Conservation (phyloP, 768 basidiomycete species). For the Kondoa malvinella region DNA sequence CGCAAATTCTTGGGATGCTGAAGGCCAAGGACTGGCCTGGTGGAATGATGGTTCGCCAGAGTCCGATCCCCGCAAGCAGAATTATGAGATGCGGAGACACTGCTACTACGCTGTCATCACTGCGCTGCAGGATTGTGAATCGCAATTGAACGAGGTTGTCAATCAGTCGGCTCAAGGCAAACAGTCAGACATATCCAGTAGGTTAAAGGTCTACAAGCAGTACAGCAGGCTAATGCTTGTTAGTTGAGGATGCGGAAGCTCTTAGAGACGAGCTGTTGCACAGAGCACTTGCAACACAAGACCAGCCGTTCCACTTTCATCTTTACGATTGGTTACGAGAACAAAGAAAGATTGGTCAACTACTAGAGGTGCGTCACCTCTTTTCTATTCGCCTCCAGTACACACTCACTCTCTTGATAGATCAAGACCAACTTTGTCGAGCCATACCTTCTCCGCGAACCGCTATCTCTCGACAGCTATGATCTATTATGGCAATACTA, state of each 20-base stretch:
- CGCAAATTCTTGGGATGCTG: conserved; percentile 58
- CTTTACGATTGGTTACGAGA: conserved; percentile 87
- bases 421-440: conserved; percentile 40
- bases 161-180: conserved; percentile 6
- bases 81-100: conserved; percentile 46
- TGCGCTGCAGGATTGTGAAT: conserved; percentile 63
- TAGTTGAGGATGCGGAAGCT: conserved; percentile 45
- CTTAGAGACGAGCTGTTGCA: conserved; percentile 73
- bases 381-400: neutral
- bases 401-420: neutral
- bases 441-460: conserved; percentile 65
- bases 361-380: conserved; percentile 54
- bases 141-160: conserved; percentile 37
- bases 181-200: neutral
- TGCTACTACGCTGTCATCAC: conserved; percentile 76
- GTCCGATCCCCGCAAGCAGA: conserved; percentile 44
- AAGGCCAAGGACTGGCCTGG: conserved; percentile 43
- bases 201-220: neutral
- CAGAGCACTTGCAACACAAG: conserved; percentile 63
- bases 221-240: neutral
- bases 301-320: conserved; percentile 83
- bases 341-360: conserved; percentile 61
- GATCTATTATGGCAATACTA: conserved; percentile 95
- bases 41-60: conserved; percentile 49
- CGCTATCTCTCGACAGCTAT: conserved; percentile 58